Conservation (phyloP, 2,329 filamentous ascomycete species). For the Verticillium isaacii region DNA sequence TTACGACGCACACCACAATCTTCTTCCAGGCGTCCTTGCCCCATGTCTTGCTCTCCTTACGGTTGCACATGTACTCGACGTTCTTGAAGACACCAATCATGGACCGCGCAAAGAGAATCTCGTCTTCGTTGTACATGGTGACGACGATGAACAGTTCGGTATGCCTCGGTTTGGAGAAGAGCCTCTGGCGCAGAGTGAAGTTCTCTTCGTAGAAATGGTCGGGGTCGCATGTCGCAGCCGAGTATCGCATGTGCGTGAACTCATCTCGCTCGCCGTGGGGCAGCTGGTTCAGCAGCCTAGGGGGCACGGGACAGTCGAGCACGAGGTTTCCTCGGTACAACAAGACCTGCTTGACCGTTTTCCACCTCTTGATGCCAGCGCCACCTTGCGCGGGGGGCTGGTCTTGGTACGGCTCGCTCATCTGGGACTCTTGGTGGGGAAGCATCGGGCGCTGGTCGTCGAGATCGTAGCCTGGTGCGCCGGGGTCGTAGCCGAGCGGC, state of each 20-base stretch:
- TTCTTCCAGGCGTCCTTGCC: constrained; percentile 99
- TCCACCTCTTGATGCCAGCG: constrained; percentile 78
- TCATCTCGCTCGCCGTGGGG: constrained; percentile 90
- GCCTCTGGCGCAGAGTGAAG: constrained; percentile 84
- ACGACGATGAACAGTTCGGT: constrained; percentile 95
- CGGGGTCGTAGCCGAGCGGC: constrained; percentile 51
- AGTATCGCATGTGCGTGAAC: constrained; percentile 88
- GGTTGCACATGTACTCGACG: constrained; percentile 94
- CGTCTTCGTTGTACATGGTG: constrained; percentile 99
- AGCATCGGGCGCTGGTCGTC: constrained; percentile 76
- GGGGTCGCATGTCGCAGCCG: constrained; percentile 91
- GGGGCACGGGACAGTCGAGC: constrained; percentile 92
- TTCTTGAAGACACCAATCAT: constrained; percentile 99
- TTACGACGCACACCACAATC: constrained; percentile 97
- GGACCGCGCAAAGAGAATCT: constrained; percentile 89
- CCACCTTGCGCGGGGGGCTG: constrained; percentile 32
- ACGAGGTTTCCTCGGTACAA: constrained; percentile 96
- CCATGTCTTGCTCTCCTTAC: constrained; percentile 94
- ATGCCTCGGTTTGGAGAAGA: constrained; percentile 88
- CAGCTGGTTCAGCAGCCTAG: constrained; percentile 79
- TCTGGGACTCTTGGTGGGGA: constrained; percentile 49
- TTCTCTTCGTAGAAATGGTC: constrained; percentile 81
- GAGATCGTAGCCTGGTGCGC: constrained; percentile 56
- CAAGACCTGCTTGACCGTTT: constrained; percentile 98
- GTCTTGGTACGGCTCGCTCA: constrained; percentile 40